Evolutionary conservation across 306 rosid species (phyloP).

Genomic region (Cajanus cajan): DNA sequence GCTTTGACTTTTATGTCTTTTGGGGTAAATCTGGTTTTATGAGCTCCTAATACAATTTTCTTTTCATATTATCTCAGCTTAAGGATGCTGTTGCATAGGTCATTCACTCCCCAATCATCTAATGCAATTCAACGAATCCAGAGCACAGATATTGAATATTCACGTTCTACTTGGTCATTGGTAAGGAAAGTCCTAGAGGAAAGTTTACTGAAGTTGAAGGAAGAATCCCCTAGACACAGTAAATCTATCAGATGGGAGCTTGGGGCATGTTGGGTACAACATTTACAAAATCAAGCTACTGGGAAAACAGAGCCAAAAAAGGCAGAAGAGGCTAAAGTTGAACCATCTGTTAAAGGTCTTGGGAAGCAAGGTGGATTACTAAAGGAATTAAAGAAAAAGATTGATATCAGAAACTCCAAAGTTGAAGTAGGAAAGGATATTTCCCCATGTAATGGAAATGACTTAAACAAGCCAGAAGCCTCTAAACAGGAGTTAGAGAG

Average conservation of each 20-base stretch:
- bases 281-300: conserved; percentile 82
- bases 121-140: conserved; percentile 48
- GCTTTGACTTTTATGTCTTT: background rate
- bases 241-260: conserved; percentile 97
- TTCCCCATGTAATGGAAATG: conserved; percentile 38
- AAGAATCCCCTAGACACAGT: conserved; percentile 48
- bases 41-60: conserved; percentile 31
- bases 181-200: conserved; percentile 72
- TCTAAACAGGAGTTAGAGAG: conserved; percentile 62
- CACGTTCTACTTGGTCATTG: conserved; percentile 47
- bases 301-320: conserved; percentile 75
- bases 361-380: conserved; percentile 95
- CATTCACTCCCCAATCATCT: conserved; percentile 56
- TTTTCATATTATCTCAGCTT: conserved; percentile 54
- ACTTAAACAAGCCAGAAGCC: conserved; percentile 49
- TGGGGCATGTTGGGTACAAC: conserved; percentile 99
- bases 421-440: conserved; percentile 64
- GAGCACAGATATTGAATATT: conserved; percentile 54
- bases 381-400: conserved; percentile 89
- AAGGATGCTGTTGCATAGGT: conserved; percentile 80
- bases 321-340: conserved; percentile 69
- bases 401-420: conserved; percentile 57
- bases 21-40: conserved; percentile 16
- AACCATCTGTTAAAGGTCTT: conserved; percentile 92
- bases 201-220: conserved; percentile 74